Conservation (phyloP, 1,139 yeast species). For the Scheffersomyces lignicola region DNA sequence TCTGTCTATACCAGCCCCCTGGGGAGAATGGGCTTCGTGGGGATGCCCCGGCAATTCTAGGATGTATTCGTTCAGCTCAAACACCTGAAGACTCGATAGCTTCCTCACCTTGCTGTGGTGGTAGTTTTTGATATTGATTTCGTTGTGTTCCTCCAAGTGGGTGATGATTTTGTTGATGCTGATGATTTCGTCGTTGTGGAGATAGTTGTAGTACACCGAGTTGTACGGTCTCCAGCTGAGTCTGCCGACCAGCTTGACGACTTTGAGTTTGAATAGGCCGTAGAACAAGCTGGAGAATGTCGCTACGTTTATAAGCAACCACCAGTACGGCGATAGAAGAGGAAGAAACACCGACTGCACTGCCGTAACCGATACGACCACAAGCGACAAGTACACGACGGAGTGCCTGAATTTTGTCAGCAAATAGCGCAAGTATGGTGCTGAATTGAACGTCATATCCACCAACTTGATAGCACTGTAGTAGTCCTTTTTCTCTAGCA, state of each 20-base stretch:
- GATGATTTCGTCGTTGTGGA: slow-evolving; percentile 29
- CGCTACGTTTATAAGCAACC: slow-evolving; percentile 11
- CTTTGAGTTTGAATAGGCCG: slow-evolving; percentile 14
- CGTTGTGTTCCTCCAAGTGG: slow-evolving; percentile 43
- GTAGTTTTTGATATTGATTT: slow-evolving; percentile 38
- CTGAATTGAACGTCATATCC: slow-evolving; percentile 23
- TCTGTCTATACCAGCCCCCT: slow-evolving; percentile 5
- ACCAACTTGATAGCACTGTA: slow-evolving; percentile 31
- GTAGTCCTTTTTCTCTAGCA: slow-evolving; percentile 36
- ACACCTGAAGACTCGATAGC: slow-evolving; percentile 17
- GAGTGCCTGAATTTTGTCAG: slow-evolving; percentile 1
- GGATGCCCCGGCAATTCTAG: slow-evolving; percentile 24
- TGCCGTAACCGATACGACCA: not conserved
- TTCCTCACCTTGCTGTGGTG: slow-evolving; percentile 35
- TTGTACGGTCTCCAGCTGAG: slow-evolving; percentile 38
- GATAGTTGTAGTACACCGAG: slow-evolving; percentile 19
- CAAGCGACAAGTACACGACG: not conserved
- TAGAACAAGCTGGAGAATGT: slow-evolving; percentile 7
- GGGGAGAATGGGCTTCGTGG: not conserved
- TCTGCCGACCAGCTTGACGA: slow-evolving; percentile 23
- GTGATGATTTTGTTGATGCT: slow-evolving; percentile 32
- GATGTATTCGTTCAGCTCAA: slow-evolving; percentile 25
- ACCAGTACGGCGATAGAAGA: slow-evolving; percentile 11
- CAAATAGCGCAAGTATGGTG: slow-evolving; percentile 8
- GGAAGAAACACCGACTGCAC: slow-evolving; percentile 12